Evolutionary conservation across 192 early-diverging fungal genomes (phyloP).

Genomic region (Rhizoclosmatium sp.): DNA sequence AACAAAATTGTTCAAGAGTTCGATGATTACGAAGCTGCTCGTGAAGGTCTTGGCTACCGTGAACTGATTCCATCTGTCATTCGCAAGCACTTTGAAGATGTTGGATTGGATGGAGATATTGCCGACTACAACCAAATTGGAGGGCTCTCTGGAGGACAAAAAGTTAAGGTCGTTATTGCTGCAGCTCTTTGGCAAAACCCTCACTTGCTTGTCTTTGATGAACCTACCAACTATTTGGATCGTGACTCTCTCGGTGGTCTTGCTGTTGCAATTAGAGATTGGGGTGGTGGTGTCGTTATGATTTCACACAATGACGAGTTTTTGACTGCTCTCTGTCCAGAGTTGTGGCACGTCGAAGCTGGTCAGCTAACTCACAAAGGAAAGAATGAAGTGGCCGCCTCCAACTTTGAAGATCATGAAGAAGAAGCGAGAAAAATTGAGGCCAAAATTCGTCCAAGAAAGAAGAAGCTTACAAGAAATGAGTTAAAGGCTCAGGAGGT

Average conservation of each 20-base stretch:
- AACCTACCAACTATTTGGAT: conserved; percentile 79
- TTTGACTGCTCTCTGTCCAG: conserved; percentile 71
- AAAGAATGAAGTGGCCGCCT: conserved; percentile 41
- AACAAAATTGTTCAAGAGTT: conserved; percentile 79
- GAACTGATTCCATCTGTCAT: conserved; percentile 70
- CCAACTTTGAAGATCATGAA: conserved; percentile 52
- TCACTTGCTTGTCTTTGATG: conserved; percentile 83
- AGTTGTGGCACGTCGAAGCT: conserved; percentile 77
- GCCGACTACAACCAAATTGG: conserved; percentile 77
- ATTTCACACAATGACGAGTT: conserved; percentile 87
- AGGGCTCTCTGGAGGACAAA: conserved; percentile 83
- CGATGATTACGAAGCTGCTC: conserved; percentile 77
- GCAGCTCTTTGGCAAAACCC: conserved; percentile 87
- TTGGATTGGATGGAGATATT: conserved; percentile 80
- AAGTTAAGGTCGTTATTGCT: conserved; percentile 86
- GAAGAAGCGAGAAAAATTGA: conserved; percentile 57
- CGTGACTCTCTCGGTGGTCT: conserved; percentile 79
- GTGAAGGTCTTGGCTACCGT: conserved; percentile 74
- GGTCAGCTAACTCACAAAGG: conserved; percentile 61
- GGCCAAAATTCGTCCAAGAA: conserved; percentile 57
- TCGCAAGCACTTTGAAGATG: conserved; percentile 75
- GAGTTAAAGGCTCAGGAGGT: conserved; percentile 57
- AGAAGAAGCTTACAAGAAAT: conserved; percentile 62
- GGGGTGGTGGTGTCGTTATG: conserved; percentile 82
- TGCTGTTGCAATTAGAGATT: conserved; percentile 76